phyloP scores from a whole-genome alignment of 169 alveolate species.

The Babesia sp. region DNA sequence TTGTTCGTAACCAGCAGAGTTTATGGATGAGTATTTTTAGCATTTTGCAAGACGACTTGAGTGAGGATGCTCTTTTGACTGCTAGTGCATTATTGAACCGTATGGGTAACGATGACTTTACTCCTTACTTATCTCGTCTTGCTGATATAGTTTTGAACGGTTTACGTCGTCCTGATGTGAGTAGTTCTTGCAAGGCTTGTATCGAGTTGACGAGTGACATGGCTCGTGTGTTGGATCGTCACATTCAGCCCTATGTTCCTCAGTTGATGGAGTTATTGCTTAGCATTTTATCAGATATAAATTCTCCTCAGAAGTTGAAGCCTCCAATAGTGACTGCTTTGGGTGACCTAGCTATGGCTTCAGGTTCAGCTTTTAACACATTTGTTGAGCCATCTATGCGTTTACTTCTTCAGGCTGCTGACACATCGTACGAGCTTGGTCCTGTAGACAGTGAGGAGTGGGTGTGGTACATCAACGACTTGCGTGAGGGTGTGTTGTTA shows the following conservation, averaged over 20 bases:
- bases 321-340: constrained; percentile 84
- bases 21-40: constrained; percentile 53
- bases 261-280: constrained; percentile 63
- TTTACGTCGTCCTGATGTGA: constrained; percentile 38
- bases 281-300: constrained; percentile 69
- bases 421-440: constrained; percentile 83
- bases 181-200: constrained; percentile 71
- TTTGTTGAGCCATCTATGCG: constrained; percentile 79
- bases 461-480: constrained; percentile 86
- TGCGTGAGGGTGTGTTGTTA: constrained; percentile 85
- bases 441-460: constrained; percentile 89
- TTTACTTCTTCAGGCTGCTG: constrained; percentile 84
- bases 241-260: constrained; percentile 68
- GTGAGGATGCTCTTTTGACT: constrained; percentile 84
- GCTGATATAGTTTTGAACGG: constrained; percentile 62
- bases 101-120: constrained; percentile 60
- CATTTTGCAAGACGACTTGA: constrained; percentile 42
- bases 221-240: constrained; percentile 76
- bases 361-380: constrained; percentile 77
- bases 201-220: constrained; percentile 83
- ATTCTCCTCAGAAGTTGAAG: constrained; percentile 83
- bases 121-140: constrained; percentile 57
- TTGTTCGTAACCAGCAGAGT: constrained; percentile 52
- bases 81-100: constrained; percentile 79
- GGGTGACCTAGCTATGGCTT: constrained; percentile 89